Conservation (phyloP, 345 rosid genomes). For the Ceriops decandra region DNA sequence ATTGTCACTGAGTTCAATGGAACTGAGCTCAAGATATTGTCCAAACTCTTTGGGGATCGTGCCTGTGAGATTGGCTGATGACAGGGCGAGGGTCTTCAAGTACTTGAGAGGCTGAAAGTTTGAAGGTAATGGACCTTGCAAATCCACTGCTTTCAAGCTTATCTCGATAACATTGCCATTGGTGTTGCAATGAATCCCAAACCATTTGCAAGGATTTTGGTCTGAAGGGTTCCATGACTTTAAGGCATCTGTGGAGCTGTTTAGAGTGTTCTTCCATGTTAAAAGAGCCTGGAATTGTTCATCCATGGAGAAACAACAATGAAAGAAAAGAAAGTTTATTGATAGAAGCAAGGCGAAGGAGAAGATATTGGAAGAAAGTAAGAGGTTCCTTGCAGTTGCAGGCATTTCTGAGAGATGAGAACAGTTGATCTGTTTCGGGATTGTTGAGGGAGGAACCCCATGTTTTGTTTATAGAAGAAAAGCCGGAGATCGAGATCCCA, state of each 20-base stretch:
- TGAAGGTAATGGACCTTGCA: conserved; percentile 67
- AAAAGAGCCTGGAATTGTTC: conserved; percentile 68
- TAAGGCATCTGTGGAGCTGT: conserved; percentile 46
- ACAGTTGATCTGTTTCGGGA: conserved; percentile 38
- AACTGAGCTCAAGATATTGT: conserved; percentile 45
- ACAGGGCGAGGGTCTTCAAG: conserved; percentile 51
- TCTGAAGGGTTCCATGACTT: conserved; percentile 57
- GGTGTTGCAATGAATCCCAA: conserved; percentile 64
- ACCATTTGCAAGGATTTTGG: conserved; percentile 68
- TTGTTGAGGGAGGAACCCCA: conserved; percentile 61
- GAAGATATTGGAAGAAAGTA: conserved; percentile 35
- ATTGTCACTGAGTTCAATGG: conserved; percentile 70
- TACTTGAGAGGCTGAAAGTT: conserved; percentile 52
- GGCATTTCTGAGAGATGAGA: conserved; percentile 55
- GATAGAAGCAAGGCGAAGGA: conserved; percentile 43
- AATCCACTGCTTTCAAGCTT: conserved; percentile 47
- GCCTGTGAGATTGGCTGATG: conserved; percentile 75
- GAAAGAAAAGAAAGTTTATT: conserved; percentile 38
- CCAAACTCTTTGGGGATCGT: conserved; percentile 64
- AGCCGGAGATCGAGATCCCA: conserved; percentile 73
- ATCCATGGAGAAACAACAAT: conserved; percentile 53
- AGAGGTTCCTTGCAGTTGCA: conserved; percentile 46
- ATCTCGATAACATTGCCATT: conserved; percentile 54
- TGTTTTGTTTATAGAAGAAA: conserved; percentile 73
- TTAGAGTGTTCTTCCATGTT: conserved; percentile 67